Evolutionary conservation across 495 filamentous ascomycete species (phyloP).

Genomic region (Neurospora sublineolata): DNA sequence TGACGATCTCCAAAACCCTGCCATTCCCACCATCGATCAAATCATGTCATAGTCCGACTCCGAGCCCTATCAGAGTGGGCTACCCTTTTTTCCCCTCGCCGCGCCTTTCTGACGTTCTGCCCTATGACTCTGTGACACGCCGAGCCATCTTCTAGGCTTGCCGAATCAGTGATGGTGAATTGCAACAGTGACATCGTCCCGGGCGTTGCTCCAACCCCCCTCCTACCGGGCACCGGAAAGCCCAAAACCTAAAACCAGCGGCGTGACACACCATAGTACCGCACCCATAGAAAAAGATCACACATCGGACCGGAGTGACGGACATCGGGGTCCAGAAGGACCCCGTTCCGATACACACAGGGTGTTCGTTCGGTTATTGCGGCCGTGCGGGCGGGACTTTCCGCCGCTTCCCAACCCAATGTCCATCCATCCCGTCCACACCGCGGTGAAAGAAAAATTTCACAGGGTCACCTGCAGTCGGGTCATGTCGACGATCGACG

Average conservation of each 20-base stretch:
- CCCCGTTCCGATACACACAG: not conserved
- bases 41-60: too few species aligned
- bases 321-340: not conserved
- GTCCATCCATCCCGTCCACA: too few species aligned
- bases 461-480: too few species aligned
- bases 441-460: too few species aligned
- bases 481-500: not conserved
- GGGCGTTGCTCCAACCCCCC: not conserved
- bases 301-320: not conserved
- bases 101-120: not conserved
- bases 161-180: not conserved
- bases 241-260: not conserved
- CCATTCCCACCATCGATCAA: not conserved
- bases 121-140: not conserved
- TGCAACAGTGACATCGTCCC: not conserved
- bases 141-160: not conserved
- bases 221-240: not conserved
- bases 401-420: too few species aligned
- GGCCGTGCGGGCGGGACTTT: not conserved
- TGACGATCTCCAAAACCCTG: not conserved
- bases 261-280: not conserved
- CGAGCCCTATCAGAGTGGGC: not conserved
- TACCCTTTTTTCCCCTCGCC: not conserved
- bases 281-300: not conserved
- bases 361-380: too few species aligned